Evolutionary conservation across 306 rosid species (phyloP).

Genomic region (Sesbania bispinosa): DNA sequence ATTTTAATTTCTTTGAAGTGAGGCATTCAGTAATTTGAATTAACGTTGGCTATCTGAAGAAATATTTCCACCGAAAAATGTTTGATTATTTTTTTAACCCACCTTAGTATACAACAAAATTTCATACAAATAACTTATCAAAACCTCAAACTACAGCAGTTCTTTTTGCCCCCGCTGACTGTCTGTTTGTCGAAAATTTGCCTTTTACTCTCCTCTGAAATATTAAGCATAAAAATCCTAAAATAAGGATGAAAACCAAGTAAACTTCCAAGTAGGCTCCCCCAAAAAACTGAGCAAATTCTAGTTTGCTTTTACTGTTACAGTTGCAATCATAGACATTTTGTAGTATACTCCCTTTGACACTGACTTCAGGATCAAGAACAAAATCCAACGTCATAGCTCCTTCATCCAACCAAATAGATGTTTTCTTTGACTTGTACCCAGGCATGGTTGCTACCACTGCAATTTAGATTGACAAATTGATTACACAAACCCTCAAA

Average conservation of each 20-base stretch:
- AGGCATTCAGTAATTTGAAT: not conserved
- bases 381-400: conserved; percentile 73
- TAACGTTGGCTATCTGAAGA: not conserved
- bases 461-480: conserved; percentile 43
- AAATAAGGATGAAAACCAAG: conserved; percentile 43
- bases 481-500: conserved; percentile 3
- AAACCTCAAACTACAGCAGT: conserved; percentile 33
- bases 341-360: conserved; percentile 36
- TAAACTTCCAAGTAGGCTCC: conserved; percentile 50
- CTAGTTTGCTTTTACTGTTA: conserved; percentile 33
- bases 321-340: conserved; percentile 54
- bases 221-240: conserved; percentile 61
- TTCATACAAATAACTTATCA: not conserved
- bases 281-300: conserved; percentile 42
- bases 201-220: conserved; percentile 47
- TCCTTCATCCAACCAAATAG: conserved; percentile 70
- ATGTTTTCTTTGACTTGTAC: conserved; percentile 70
- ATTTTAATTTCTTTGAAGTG: not conserved
- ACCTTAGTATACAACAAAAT: conserved; percentile 37
- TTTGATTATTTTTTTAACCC: not conserved
- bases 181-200: conserved; percentile 48
- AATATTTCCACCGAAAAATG: not conserved
- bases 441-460: conserved; percentile 68
- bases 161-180: conserved; percentile 43
- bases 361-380: conserved; percentile 58